These are phyloP conservation scores for Tylopilus sp. DNA, from an alignment of 1,284 basidiomycete species.

Conservation along the genomic window DNA sequence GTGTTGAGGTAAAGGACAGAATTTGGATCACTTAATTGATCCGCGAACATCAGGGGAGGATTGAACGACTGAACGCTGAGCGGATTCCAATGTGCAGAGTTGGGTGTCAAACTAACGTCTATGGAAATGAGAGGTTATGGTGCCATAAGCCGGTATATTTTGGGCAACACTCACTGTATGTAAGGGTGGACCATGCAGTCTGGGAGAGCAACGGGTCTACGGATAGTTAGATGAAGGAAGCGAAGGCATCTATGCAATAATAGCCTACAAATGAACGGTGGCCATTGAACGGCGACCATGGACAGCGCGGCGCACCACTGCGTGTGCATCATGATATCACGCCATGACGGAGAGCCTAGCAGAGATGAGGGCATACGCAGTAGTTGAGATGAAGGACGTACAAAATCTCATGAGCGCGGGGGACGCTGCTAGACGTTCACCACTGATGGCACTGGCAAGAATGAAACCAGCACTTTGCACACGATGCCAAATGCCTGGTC, in stretches of 20 bases:
- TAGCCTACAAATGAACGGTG: slow-evolving; percentile 79
- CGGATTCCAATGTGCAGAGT: slow-evolving; percentile 61
- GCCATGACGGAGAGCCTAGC: slow-evolving; percentile 84
- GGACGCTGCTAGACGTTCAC: slow-evolving; percentile 80
- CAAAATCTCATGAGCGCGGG: slow-evolving; percentile 88
- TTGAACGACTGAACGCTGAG: slow-evolving; percentile 56
- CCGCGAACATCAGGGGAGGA: slow-evolving; percentile 62
- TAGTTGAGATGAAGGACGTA: slow-evolving; percentile 39
- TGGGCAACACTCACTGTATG: slow-evolving; percentile 64
- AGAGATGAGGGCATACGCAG: slow-evolving; percentile 16
- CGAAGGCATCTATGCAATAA: neutral
- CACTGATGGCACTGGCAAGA: slow-evolving; percentile 88
- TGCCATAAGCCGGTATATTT: slow-evolving; percentile 4
- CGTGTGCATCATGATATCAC: slow-evolving; percentile 90
- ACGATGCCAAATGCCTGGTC: slow-evolving; percentile 59
- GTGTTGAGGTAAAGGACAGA: slow-evolving; percentile 80
- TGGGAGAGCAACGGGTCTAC: slow-evolving; percentile 83
- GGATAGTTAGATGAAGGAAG: slow-evolving; percentile 14
- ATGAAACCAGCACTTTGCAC: slow-evolving; percentile 83
- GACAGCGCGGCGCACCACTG: slow-evolving; percentile 85
- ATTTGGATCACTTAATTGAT: slow-evolving; percentile 64
- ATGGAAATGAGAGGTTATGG: slow-evolving; percentile 16
- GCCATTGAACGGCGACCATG: slow-evolving; percentile 95
- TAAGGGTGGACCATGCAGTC: slow-evolving; percentile 83
- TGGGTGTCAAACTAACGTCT: slow-evolving; percentile 67